phyloP scores from a whole-genome alignment of 2,329 filamentous ascomycete species.

The Aspergillus sp. region DNA sequence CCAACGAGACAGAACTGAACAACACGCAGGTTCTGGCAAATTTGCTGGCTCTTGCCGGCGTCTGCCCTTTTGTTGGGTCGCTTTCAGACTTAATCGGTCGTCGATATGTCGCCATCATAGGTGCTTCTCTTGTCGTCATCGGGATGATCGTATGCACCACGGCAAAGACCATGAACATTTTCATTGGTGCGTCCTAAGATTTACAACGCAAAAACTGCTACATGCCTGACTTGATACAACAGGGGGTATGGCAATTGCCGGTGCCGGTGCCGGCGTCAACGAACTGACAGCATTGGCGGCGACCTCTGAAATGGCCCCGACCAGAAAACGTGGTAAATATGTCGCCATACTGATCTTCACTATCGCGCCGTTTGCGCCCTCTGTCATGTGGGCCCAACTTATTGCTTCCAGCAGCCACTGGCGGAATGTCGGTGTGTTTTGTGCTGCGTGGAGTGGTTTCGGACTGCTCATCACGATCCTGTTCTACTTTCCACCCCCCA shows the following conservation, averaged over 20 bases:
- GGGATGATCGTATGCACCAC: slow-evolving; percentile 61
- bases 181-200: slow-evolving; percentile 50
- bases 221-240: neutral
- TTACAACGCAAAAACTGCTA: neutral
- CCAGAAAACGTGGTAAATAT: slow-evolving; percentile 62
- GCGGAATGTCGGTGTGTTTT: slow-evolving; percentile 44
- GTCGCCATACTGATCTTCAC: slow-evolving; percentile 60
- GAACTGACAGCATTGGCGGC: slow-evolving; percentile 67
- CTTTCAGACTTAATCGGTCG: slow-evolving; percentile 64
- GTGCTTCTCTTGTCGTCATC: slow-evolving; percentile 53
- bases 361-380: slow-evolving; percentile 62
- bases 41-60: slow-evolving; percentile 53
- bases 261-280: slow-evolving; percentile 64
- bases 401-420: slow-evolving; percentile 46
- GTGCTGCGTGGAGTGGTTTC: slow-evolving; percentile 41
- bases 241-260: slow-evolving; percentile 59
- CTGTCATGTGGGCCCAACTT: slow-evolving; percentile 61
- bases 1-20: neutral
- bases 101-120: slow-evolving; percentile 57
- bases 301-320: slow-evolving; percentile 66
- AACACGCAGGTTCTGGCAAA: slow-evolving; percentile 45
- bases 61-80: slow-evolving; percentile 64
- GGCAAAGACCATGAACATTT: slow-evolving; percentile 57
- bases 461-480: slow-evolving; percentile 41
- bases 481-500: slow-evolving; percentile 47